Conservation (phyloP, 805 yeast species). For the Pichia membranifaciens region DNA sequence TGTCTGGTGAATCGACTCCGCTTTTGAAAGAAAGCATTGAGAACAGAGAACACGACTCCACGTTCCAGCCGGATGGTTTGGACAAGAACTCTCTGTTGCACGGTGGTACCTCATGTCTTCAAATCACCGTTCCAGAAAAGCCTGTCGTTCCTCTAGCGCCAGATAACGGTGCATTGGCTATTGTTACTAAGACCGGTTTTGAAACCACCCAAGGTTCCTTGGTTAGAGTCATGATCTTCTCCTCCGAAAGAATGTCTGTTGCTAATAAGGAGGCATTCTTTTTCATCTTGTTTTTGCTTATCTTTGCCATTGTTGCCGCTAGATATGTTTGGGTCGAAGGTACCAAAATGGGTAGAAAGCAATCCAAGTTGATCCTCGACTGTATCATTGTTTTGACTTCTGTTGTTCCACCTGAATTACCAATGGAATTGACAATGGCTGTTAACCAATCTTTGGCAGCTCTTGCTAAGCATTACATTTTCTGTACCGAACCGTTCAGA, state of each 20-base stretch:
- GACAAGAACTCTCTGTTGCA: constrained; percentile 86
- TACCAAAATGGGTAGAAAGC: constrained; percentile 89
- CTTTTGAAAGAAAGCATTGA: constrained; percentile 85
- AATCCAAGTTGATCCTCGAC: constrained; percentile 87
- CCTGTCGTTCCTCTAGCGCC: constrained; percentile 60
- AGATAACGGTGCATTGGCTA: constrained; percentile 86
- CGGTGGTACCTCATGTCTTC: constrained; percentile 96
- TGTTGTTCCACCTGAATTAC: constrained; percentile 97
- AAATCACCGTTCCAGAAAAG: constrained; percentile 68
- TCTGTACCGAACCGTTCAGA: constrained; percentile 98
- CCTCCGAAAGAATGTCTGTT: constrained; percentile 93
- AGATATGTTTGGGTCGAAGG: constrained; percentile 99
- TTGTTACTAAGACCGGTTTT: constrained; percentile 92
- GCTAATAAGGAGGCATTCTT: constrained; percentile 92
- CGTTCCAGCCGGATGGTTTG: constrained; percentile 67
- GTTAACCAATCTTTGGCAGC: constrained; percentile 89
- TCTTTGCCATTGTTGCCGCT: constrained; percentile 91
- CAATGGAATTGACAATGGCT: constrained; percentile 98
- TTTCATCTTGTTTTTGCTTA: constrained; percentile 81
- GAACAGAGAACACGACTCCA: constrained; percentile 69
- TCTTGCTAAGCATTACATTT: constrained; percentile 78
- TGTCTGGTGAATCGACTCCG: constrained; percentile 98
- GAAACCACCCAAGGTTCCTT: constrained; percentile 97
- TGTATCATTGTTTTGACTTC: constrained; percentile 95
- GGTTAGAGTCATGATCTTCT: constrained; percentile 95